Percentiles rank a stretch among this genome's conserved stretches.
Evolutionary conservation across 805 yeast species (phyloP).

Genomic region (Tetrapisispora taiwanensis): DNA sequence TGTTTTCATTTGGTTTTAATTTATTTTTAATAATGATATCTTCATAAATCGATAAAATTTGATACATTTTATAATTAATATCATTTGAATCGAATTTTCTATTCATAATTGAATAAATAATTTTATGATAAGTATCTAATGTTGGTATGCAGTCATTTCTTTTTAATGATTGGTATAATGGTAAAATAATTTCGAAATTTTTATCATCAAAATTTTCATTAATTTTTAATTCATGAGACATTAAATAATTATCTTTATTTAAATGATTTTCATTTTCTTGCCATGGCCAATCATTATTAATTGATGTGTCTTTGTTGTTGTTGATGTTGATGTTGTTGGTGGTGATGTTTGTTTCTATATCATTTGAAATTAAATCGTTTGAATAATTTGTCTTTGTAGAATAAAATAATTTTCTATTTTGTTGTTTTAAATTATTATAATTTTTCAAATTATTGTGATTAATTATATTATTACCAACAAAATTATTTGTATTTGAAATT

Average conservation of each 20-base stretch:
- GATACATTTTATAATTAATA: slow-evolving; percentile 51
- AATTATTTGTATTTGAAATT: not conserved
- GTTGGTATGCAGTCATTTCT: slow-evolving; percentile 40
- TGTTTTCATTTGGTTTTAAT: slow-evolving; percentile 45
- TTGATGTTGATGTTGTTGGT: not conserved
- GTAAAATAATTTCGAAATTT: slow-evolving; percentile 30
- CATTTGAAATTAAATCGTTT: slow-evolving; percentile 1
- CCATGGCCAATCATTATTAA: slow-evolving; percentile 14
- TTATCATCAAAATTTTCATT: slow-evolving; percentile 16
- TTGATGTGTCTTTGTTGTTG: not conserved
- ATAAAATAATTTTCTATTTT: not conserved
- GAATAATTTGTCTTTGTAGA: slow-evolving; percentile 2
- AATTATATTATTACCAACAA: not conserved
- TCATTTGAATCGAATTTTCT: slow-evolving; percentile 44
- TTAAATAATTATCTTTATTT: slow-evolving; percentile 25
- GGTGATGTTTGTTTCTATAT: not conserved
- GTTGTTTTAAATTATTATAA: not conserved
- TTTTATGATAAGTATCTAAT: slow-evolving; percentile 41
- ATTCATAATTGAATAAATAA: slow-evolving; percentile 42
- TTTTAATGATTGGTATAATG: slow-evolving; percentile 33
- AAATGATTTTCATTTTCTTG: slow-evolving; percentile 25
- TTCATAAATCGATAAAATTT: slow-evolving; percentile 55
- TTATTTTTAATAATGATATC: slow-evolving; percentile 43
- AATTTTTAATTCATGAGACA: slow-evolving; percentile 27
- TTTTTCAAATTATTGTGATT: slow-evolving; percentile 1